Base-by-base conservation (phyloP, 495 filamentous ascomycete genomes). In the Trichocladium antarcticum region DNA sequence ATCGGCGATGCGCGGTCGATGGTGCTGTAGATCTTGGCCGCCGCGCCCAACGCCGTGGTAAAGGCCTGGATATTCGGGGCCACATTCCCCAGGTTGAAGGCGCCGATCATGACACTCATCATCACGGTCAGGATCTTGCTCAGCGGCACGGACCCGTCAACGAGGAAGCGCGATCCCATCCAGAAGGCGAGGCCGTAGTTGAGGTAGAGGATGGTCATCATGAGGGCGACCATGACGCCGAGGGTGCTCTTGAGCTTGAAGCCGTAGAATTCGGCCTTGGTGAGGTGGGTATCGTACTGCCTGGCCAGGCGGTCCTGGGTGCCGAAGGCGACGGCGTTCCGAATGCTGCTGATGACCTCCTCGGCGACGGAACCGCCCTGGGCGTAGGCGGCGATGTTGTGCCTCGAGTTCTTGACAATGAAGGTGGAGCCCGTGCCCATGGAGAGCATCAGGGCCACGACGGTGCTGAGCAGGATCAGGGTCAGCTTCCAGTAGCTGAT, bases 111-210 rank as follows among this genome's bases (percentile, higher is more conserved):
- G 53, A 93, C 82, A 20, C 86, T 74, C 74, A 98, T 79, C 66
- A 95, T 69, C 46, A 97, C 88, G 10, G 82, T 97, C 29, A 96
- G 61, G 19, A 89, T 68, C 27, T 55, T 63, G 39, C 68, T 68
- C 15, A 81, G 61, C 1, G 63, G 54, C 20, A 84, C 71, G n/a
- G 81, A 74, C 1, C 80, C 80, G 8, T 74, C 59, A 0, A 89
- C 81, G 6, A 94, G 60, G 65, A 81, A 95, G 38, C 78, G 74
- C 49, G 84, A 89, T 10, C 92, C 92, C 73, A 89, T 84, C 92
- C 92, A 98, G 70, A 97, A 98, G 32, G 88, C 83, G 32, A 98
- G 76, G 37, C 83, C 86, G 56, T 95, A 96, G 65, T 89, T 93
- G 34, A 89, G 64, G 58, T 88, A 95, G 51, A 97, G 75, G 46